Base-by-base conservation (phyloP, 2,329 filamentous ascomycete species). In the Aspergillus thermomutatus region DNA sequence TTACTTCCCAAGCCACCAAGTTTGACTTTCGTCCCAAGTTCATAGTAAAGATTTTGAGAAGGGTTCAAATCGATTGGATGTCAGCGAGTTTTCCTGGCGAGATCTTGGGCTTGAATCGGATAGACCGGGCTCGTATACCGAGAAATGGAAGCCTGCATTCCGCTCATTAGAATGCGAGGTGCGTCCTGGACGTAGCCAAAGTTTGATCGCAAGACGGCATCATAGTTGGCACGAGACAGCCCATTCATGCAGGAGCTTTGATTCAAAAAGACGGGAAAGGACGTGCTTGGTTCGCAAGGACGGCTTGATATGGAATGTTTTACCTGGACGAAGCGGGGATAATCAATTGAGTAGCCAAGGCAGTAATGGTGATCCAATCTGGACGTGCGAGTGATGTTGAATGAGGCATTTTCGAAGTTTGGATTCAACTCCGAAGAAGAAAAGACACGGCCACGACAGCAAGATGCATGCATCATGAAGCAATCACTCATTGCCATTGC, bases 401-500 rank as follows among this genome's bases (percentile, higher is more conserved):
- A 63, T 75, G 73, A 71, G 72, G 71, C 67, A 73, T 74, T 74
- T 74, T 72, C 63, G 50, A 56, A 60, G 53, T 54, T 55, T 68
- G 58, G 62, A 67, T 63, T 64, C 67, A 65, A 65, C 62, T 63
- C 48, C 11, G 5, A 46, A 68, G 64, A 62, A 65, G 59, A 66
- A 59, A 62, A 58, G 56, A 64, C 65, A 59, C 68, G 65, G 70
- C 73, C 72, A 76, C 73, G 67, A 71, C 66, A 69, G 61, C 69
- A 63, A 67, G 68, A 62, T 67, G 64, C 68, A 70, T 74, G 72
- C 71, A 74, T 69, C 60, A 63, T 69, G 69, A 71, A 71, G 66
- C 68, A 66, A 66, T 66, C 64, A 64, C 65, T 69, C 65, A 66
- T 66, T 68, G 66, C 67, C 62, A 61, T 60, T 64, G 63, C 65